A percentile compares a stretch with the other conserved stretches of the same genome.
These are phyloP conservation scores for Penicillium occitanis DNA, from an alignment of 2,329 filamentous ascomycete genomes.

Conservation along the genomic window DNA sequence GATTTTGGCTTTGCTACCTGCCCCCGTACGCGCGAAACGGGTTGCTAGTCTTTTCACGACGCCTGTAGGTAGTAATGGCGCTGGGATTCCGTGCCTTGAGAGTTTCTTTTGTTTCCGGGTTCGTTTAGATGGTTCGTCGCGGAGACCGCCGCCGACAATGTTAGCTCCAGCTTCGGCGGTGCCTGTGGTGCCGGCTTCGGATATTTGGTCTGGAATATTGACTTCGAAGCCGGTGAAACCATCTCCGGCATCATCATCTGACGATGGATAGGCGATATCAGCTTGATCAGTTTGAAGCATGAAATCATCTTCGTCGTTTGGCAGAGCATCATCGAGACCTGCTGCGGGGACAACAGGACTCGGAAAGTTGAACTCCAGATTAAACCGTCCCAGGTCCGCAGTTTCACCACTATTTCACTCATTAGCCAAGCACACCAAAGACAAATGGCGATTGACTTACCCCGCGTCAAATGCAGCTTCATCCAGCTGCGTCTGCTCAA, in stretches of 20 bases:
- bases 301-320: slow-evolving; percentile 39
- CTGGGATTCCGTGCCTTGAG: slow-evolving; percentile 72
- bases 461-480: slow-evolving; percentile 42
- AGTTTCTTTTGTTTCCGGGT: slow-evolving; percentile 54
- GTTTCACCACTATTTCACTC: slow-evolving; percentile 41
- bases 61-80: slow-evolving; percentile 69
- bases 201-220: slow-evolving; percentile 30
- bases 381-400: slow-evolving; percentile 43
- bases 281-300: slow-evolving; percentile 31
- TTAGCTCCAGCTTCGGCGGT: not conserved
- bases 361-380: slow-evolving; percentile 44
- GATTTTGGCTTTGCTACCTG: slow-evolving; percentile 66
- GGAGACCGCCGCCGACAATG: slow-evolving; percentile 38
- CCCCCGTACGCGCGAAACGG: slow-evolving; percentile 67
- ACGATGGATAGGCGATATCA: slow-evolving; percentile 29
- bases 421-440: slow-evolving; percentile 15
- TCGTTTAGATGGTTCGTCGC: slow-evolving; percentile 31
- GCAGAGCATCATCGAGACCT: slow-evolving; percentile 30
- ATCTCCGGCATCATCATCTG: slow-evolving; percentile 27
- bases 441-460: slow-evolving; percentile 27
- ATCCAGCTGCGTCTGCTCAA: slow-evolving; percentile 39
- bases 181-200: slow-evolving; percentile 35
- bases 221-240: slow-evolving; percentile 37
- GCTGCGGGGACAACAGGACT: slow-evolving; percentile 34
- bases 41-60: slow-evolving; percentile 68